These are phyloP conservation scores for Penicillium macrosclerotiorum DNA, from an alignment of 495 filamentous ascomycete species.

Conservation along the genomic window DNA sequence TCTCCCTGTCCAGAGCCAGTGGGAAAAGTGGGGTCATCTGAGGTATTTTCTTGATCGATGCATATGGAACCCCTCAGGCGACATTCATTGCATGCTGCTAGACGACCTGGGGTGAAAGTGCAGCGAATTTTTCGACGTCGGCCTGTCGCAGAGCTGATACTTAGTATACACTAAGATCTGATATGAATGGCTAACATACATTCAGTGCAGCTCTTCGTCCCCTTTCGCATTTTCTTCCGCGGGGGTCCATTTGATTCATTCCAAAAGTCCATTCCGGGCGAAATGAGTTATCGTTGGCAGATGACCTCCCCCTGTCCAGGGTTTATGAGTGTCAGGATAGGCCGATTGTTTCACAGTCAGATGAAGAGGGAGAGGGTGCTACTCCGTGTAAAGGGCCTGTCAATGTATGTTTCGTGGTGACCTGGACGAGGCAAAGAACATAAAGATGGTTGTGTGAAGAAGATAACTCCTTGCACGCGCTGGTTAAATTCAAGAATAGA, in stretches of 20 bases:
- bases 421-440: too few relatives aligned
- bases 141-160: conserved; percentile 22
- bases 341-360: too few relatives aligned
- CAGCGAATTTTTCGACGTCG: conserved; percentile 44
- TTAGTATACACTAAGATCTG: too few relatives aligned
- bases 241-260: conserved; percentile 26
- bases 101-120: conserved; percentile 28
- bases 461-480: too few relatives aligned
- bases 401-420: too few relatives aligned
- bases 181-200: too few relatives aligned
- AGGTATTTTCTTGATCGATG: conserved; percentile 32
- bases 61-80: conserved; percentile 31
- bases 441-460: too few relatives aligned
- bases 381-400: too few relatives aligned
- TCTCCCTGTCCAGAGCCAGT: conserved; percentile 15
- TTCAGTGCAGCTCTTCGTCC: conserved; percentile 41
- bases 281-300: too few relatives aligned
- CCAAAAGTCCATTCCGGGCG: conserved; percentile 19
- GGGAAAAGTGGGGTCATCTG: conserved; percentile 7
- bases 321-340: too few relatives aligned
- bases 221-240: conserved; percentile 40
- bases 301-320: too few relatives aligned
- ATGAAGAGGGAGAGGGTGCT: too few relatives aligned
- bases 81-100: conserved; percentile 37
- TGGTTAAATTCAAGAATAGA: background rate